These are phyloP conservation scores for Quercus variabilis DNA, from an alignment of 306 rosid genomes.

Conservation along the genomic window DNA sequence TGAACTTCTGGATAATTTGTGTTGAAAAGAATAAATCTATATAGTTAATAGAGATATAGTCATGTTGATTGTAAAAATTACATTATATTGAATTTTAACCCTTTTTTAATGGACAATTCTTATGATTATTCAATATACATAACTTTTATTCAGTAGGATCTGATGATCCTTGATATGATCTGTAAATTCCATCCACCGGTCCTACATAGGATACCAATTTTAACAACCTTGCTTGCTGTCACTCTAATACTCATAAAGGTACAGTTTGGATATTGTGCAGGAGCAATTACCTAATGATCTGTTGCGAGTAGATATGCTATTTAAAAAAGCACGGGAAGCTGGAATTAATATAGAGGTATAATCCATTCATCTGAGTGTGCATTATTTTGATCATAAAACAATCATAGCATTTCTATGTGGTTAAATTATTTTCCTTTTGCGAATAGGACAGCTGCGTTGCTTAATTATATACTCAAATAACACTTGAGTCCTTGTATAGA, in stretches of 20 bases:
- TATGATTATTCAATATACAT: too few species aligned
- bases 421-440: not conserved
- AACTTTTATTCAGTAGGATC: too few species aligned
- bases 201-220: too few species aligned
- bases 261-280: constrained; percentile 41
- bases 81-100: too few species aligned
- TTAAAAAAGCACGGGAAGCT: constrained; percentile 65
- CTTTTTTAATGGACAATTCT: too few species aligned
- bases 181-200: too few species aligned
- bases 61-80: too few species aligned
- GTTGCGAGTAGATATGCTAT: constrained; percentile 70
- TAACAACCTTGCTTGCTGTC: constrained; percentile 4
- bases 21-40: too few species aligned
- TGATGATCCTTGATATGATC: too few species aligned
- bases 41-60: too few species aligned
- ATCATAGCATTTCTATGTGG: not conserved
- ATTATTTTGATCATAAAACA: constrained; percentile 4
- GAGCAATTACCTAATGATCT: constrained; percentile 85
- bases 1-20: too few species aligned
- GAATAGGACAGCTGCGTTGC: not conserved
- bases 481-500: not conserved
- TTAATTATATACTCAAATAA: not conserved
- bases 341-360: constrained; percentile 83
- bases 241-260: constrained; percentile 8
- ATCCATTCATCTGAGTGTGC: constrained; percentile 20